These are phyloP conservation scores for Rosa rugosa DNA, from an alignment of 306 rosid genomes.

Conservation along the genomic window DNA sequence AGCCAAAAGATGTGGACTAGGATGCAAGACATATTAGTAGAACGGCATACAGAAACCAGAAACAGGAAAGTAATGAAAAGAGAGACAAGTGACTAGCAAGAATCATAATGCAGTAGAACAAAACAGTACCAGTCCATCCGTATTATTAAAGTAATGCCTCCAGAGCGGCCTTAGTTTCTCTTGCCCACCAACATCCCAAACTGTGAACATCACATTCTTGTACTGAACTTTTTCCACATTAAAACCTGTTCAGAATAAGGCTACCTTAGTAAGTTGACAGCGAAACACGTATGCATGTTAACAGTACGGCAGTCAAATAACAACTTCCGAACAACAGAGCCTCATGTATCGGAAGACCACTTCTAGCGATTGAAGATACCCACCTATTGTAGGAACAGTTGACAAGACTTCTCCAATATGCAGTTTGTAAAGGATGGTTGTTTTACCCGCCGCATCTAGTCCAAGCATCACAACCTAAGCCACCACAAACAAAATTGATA, in stretches of 20 bases:
- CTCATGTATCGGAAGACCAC: conserved; percentile 1
- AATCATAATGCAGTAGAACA: conserved; percentile 6
- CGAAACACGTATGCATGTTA: neutral
- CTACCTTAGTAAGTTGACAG: neutral
- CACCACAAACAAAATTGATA: conserved; percentile 23
- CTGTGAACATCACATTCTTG: conserved; percentile 94
- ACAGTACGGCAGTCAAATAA: neutral
- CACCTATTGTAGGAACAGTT: conserved; percentile 91
- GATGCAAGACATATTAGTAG: neutral
- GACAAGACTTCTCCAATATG: conserved; percentile 93
- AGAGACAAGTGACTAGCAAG: neutral
- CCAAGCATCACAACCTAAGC: conserved; percentile 94
- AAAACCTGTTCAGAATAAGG: conserved; percentile 57
- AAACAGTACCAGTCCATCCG: conserved; percentile 78
- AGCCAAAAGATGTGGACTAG: neutral
- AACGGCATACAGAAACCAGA: neutral
- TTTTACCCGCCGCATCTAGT: conserved; percentile 94
- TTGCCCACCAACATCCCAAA: conserved; percentile 99
- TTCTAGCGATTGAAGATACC: conserved; percentile 17
- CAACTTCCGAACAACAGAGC: neutral
- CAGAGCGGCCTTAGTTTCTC: conserved; percentile 95
- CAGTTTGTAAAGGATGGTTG: conserved; percentile 85
- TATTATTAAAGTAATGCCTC: conserved; percentile 95
- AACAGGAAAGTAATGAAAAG: neutral
- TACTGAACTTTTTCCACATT: conserved; percentile 98